Evolutionary conservation across 106 monocot genomes (phyloP).

Genomic region (Phalaenopsis aphrodite): DNA sequence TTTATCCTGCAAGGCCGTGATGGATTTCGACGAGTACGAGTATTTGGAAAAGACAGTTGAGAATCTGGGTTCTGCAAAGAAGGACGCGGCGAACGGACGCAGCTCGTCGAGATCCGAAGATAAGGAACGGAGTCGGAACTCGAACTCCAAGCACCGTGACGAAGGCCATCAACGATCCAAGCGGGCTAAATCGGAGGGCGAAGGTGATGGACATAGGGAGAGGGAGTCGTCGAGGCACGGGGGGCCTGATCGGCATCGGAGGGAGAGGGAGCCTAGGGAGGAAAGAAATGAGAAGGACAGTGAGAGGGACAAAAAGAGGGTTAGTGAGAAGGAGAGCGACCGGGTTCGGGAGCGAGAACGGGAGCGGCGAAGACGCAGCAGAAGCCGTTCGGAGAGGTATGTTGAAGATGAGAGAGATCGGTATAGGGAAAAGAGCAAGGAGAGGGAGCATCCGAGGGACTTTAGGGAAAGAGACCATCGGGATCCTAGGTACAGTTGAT

Average conservation of each 20-base stretch:
- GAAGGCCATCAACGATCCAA: conserved; percentile 21
- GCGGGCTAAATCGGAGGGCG: conserved; percentile 36
- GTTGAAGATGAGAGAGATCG: conserved; percentile 31
- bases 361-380: conserved; percentile 29
- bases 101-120: conserved; percentile 24
- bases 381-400: conserved; percentile 45
- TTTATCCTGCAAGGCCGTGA: conserved; percentile 9
- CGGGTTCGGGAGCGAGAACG: conserved; percentile 28
- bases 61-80: conserved; percentile 18
- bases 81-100: conserved; percentile 22
- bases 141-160: conserved; percentile 30
- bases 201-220: conserved; percentile 19
- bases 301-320: conserved; percentile 18
- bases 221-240: conserved; percentile 17
- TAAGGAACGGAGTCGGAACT: conserved; percentile 27
- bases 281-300: conserved; percentile 15
- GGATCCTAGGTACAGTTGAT: conserved; percentile 14
- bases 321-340: conserved; percentile 25
- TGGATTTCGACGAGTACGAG: conserved; percentile 99
- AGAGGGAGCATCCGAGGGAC: conserved; percentile 18
- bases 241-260: conserved; percentile 23
- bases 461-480: conserved; percentile 16
- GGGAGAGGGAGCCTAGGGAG: conserved; percentile 21
- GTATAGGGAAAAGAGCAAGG: conserved; percentile 13
- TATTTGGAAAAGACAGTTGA: conserved; percentile 92